Evolutionary conservation across 73 alveolate genomes (phyloP), one percentile per base, ranked within the genome.

Genomic region (Effrenium voratum): DNA sequence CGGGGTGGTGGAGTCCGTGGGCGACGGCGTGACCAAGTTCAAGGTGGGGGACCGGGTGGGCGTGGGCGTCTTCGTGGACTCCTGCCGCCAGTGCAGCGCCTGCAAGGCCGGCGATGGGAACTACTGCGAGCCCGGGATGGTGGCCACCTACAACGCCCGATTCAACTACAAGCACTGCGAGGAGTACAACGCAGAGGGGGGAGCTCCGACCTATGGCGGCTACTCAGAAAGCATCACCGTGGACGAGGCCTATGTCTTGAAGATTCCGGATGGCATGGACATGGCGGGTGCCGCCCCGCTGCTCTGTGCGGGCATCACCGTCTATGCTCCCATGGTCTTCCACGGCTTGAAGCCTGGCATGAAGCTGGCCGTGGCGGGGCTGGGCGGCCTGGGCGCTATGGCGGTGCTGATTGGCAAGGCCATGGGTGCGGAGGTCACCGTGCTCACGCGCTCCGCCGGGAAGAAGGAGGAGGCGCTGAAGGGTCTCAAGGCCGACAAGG

Each of bases 331-430:
- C 41, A 76, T 76, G 87, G 87, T 47, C 59, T 41, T 36, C 87
- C 41, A 76, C 87, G 59, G 59, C 59, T 93, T 99, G 32, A 98
- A 99, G 90, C 99, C 99, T 1, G 99, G 99, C 46, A 99, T 90
- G 99, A 92, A 95, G 76, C 91, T 98, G 77, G 99, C 99, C 52
- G 99, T 99, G 40, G 99, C 99, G 1, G 99, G 99, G 46, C 99
- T 99, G 5, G 99, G 99, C 41, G 99, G 99, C 41, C 81, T 99
- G 76, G 99, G 99, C 12, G 99, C 99, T 94, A 83, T 99, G 93
- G 99, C 99, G 60, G 91, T 99, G 47, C 41, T 76, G 60, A 76
- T 76, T 59, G 63, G 63, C 63, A 52, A 52, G 87, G 98, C 99
- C 68, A n/a, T 95, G 43, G 99, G 99, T 19, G 95, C 94, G 63